These are phyloP conservation scores for Neurospora sp. DNA, from an alignment of 495 filamentous ascomycete species.

Conservation along the genomic window DNA sequence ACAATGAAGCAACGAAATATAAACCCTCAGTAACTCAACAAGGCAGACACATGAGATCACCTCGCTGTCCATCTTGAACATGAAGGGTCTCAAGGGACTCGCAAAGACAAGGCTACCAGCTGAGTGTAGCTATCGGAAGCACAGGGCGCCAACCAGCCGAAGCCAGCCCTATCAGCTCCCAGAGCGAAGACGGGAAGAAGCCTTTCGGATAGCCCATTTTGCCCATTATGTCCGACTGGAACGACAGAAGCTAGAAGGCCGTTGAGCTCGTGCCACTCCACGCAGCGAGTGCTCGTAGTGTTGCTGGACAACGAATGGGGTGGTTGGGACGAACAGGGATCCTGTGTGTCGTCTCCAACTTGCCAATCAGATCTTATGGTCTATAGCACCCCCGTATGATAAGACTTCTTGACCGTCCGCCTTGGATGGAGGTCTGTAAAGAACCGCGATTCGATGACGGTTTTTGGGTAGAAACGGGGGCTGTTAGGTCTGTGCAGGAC, in stretches of 20 bases:
- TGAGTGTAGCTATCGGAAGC: neutral
- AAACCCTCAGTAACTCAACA: too few species aligned
- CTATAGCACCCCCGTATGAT: conserved; percentile 1
- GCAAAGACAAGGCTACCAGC: neutral
- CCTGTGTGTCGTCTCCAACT: neutral
- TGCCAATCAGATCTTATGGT: neutral
- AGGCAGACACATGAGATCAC: too few species aligned
- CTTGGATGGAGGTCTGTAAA: conserved; percentile 10
- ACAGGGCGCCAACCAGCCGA: neutral
- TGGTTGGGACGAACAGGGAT: neutral
- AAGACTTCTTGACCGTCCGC: conserved; percentile 3
- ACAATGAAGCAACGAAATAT: too few species aligned
- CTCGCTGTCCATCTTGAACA: too few species aligned
- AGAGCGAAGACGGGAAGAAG: neutral
- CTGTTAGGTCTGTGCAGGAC: neutral
- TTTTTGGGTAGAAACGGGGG: neutral
- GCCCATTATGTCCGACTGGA: neutral
- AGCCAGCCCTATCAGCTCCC: neutral
- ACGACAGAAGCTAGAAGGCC: neutral
- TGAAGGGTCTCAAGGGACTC: too few species aligned
- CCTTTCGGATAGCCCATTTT: neutral
- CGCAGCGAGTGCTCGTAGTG: neutral
- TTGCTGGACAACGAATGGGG: neutral
- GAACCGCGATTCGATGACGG: conserved; percentile 3
- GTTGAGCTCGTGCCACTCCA: neutral